Percentiles rank a stretch among this genome's conserved stretches.
These are phyloP conservation scores for Striga hermonthica DNA, from an alignment of 305 asterid species.

Conservation along the genomic window DNA sequence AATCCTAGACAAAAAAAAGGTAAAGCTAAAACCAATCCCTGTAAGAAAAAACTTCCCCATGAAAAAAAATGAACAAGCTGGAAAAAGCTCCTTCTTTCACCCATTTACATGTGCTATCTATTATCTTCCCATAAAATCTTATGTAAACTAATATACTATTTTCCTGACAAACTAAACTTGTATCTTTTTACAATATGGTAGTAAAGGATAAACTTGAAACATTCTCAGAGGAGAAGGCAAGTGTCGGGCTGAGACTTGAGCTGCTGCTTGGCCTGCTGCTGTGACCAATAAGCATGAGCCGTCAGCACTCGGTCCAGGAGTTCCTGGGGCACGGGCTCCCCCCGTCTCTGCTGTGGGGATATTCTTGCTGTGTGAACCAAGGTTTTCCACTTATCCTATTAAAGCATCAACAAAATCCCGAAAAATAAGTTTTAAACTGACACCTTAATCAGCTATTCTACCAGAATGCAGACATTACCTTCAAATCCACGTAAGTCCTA, in stretches of 20 bases:
- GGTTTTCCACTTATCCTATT: constrained; percentile 97
- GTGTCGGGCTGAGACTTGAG: constrained; percentile 59
- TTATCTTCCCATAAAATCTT: constrained; percentile 26
- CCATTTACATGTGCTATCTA: constrained; percentile 33
- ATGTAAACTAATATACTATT: constrained; percentile 25
- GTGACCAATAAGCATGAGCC: constrained; percentile 95
- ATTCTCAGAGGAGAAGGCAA: constrained; percentile 51
- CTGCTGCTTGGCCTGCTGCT: constrained; percentile 86
- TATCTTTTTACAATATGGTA: constrained; percentile 31
- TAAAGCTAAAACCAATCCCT: too few relatives aligned
- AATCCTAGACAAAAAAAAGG: too few relatives aligned
- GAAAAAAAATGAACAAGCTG: too few relatives aligned
- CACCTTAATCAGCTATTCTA: too few relatives aligned
- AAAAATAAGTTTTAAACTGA: background rate
- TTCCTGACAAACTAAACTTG: constrained; percentile 12
- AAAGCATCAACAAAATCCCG: background rate
- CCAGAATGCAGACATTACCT: constrained; percentile 44
- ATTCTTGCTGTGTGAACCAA: constrained; percentile 95
- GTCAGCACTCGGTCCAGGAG: constrained; percentile 82
- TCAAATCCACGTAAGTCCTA: constrained; percentile 91
- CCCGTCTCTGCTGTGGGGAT: constrained; percentile 96
- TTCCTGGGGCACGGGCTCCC: constrained; percentile 97
- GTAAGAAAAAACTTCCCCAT: too few relatives aligned
- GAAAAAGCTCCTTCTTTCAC: constrained; percentile 33
- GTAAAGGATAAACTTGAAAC: constrained; percentile 19